phyloP scores from a whole-genome alignment of 1,139 yeast genomes.

The Pichia sp. region DNA sequence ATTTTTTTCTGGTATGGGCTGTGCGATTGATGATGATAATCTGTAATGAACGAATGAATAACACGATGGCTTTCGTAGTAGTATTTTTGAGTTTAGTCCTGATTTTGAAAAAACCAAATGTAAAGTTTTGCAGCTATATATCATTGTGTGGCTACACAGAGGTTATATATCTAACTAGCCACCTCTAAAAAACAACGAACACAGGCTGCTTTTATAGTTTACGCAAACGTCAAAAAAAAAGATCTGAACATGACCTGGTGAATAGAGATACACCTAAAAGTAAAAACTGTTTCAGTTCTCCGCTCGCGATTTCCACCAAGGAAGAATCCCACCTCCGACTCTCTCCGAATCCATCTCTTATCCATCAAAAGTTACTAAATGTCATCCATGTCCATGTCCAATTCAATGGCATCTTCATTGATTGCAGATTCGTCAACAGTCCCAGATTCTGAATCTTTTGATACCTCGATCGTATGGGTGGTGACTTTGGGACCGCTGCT shows the following conservation, averaged over 20 bases:
- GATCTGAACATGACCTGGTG: neutral
- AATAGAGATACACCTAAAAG: neutral
- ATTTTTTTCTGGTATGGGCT: neutral
- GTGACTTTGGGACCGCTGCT: conserved; percentile 30
- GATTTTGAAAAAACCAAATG: neutral
- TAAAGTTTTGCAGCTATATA: neutral
- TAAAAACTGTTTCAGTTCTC: neutral
- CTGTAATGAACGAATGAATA: neutral
- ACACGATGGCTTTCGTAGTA: neutral
- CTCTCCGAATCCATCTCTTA: neutral
- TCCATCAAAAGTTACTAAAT: neutral
- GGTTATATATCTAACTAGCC: neutral
- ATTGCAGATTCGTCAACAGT: conserved; percentile 7
- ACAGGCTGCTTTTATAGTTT: neutral
- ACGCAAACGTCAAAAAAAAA: neutral
- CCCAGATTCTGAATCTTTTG: neutral
- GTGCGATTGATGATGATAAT: neutral
- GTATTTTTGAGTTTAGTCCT: neutral
- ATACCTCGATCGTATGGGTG: conserved; percentile 16
- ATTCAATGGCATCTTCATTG: conserved; percentile 66
- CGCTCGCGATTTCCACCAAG: neutral
- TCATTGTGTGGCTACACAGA: neutral
- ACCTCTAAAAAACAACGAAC: neutral
- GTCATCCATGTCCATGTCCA: conserved; percentile 41
- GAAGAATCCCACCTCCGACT: neutral